A percentile compares a stretch with the other conserved stretches of the same genome.
These are phyloP conservation scores for Sarocladium brachiariae DNA, from an alignment of 2,329 filamentous ascomycete genomes.

Conservation along the genomic window DNA sequence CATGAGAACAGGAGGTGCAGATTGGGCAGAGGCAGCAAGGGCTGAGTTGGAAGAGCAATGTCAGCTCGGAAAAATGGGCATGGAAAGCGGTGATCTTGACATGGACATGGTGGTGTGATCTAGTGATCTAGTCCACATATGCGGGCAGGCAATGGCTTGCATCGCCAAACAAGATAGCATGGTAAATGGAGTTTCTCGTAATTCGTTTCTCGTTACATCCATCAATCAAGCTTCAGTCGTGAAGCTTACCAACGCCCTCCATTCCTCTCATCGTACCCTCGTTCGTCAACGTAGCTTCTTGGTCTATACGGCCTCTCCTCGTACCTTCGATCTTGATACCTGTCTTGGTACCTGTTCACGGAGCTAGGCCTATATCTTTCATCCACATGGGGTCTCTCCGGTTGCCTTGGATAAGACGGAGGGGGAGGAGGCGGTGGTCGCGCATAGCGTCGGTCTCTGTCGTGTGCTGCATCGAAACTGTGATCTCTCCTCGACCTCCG, in stretches of 20 bases:
- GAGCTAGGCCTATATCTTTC: too few species aligned
- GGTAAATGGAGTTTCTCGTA: background rate
- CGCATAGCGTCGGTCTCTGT: background rate
- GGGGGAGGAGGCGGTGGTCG: background rate
- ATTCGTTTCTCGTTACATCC: background rate
- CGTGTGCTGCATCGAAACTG: background rate
- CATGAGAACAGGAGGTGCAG: conserved; percentile 52
- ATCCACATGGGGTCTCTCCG: background rate
- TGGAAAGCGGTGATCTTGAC: background rate
- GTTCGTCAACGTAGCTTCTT: background rate
- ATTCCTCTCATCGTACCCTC: conserved; percentile 1
- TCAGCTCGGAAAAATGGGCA: background rate
- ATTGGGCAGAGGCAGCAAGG: conserved; percentile 27
- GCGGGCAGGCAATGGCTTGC: too few species aligned
- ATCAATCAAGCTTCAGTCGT: background rate
- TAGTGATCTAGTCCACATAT: too few species aligned
- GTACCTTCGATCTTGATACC: conserved; percentile 17
- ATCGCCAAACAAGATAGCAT: background rate
- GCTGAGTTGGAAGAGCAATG: conserved; percentile 15
- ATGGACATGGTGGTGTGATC: background rate
- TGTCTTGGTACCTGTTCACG: background rate
- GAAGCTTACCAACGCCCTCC: background rate
- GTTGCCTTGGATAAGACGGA: background rate
- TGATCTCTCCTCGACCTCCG: background rate
- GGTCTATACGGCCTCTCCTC: conserved; percentile 2